Conservation (phyloP, 2,329 filamentous ascomycete genomes). For the Pezicula neosporulosa region DNA sequence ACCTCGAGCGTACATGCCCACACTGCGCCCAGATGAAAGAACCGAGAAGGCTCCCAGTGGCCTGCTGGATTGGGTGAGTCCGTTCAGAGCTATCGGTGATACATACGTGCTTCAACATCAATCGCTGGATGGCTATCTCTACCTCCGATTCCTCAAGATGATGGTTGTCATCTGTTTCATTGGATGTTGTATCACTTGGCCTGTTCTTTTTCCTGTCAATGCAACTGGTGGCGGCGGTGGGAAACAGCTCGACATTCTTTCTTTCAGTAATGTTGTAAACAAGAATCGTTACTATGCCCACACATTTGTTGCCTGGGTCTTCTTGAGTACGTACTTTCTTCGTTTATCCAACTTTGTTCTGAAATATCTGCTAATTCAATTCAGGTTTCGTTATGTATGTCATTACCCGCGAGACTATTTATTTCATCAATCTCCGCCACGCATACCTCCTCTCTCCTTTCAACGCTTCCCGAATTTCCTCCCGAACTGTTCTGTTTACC, state of each 20-base stretch:
- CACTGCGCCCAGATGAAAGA: conserved; percentile 47
- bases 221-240: conserved; percentile 69
- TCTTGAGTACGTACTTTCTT: conserved; percentile 44
- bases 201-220: conserved; percentile 76
- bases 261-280: conserved; percentile 71
- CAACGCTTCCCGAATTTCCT: conserved; percentile 81
- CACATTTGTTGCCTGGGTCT: conserved; percentile 75
- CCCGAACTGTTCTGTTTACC: conserved; percentile 83
- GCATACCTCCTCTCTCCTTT: conserved; percentile 83
- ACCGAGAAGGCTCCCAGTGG: conserved; percentile 56
- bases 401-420: conserved; percentile 82
- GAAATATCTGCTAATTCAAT: background rate
- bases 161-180: conserved; percentile 74
- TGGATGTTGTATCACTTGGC: conserved; percentile 80
- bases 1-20: conserved; percentile 49
- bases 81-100: conserved; percentile 66
- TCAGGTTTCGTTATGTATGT: conserved; percentile 79
- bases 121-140: conserved; percentile 86
- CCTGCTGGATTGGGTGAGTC: conserved; percentile 60
- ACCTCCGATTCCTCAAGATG: conserved; percentile 83
- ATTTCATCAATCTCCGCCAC: conserved; percentile 87
- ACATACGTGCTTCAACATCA: conserved; percentile 83
- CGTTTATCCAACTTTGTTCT: background rate
- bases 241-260: conserved; percentile 70
- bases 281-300: conserved; percentile 76